phyloP scores from a whole-genome alignment of 345 rosid species.

The Euphorbia lathyris region DNA sequence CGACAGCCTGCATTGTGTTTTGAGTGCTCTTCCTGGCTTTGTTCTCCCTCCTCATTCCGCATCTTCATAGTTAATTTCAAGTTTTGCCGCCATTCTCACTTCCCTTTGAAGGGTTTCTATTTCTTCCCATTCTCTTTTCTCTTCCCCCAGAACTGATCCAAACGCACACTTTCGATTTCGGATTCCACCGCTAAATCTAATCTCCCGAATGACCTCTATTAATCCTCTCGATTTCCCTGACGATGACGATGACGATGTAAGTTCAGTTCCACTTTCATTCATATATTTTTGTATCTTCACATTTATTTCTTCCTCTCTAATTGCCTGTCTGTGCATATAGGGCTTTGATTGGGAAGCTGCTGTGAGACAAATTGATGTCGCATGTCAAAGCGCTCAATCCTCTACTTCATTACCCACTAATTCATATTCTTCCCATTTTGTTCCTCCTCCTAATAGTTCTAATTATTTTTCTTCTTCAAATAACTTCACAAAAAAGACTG shows the following conservation, averaged over 20 bases:
- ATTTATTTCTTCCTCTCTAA: not conserved
- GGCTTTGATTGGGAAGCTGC: slow-evolving; percentile 98
- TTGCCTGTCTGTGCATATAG: slow-evolving; percentile 17
- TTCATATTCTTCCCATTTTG: slow-evolving; percentile 26
- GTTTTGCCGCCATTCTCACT: slow-evolving; percentile 39
- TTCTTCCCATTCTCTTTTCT: not conserved
- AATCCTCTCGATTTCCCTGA: slow-evolving; percentile 33
- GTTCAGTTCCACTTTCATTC: not conserved
- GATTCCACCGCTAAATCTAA: too few relatives aligned
- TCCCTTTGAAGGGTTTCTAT: not conserved
- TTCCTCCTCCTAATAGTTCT: slow-evolving; percentile 5
- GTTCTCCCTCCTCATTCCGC: too few relatives aligned
- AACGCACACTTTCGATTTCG: too few relatives aligned
- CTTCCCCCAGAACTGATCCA: too few relatives aligned
- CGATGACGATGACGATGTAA: slow-evolving; percentile 59
- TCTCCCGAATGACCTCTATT: slow-evolving; percentile 31
- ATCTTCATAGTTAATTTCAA: slow-evolving; percentile 2
- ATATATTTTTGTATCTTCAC: not conserved
- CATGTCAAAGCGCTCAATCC: slow-evolving; percentile 39
- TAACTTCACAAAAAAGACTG: slow-evolving; percentile 21
- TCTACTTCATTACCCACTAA: slow-evolving; percentile 24
- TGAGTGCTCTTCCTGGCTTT: too few relatives aligned
- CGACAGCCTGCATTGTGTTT: not conserved
- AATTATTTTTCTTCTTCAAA: slow-evolving; percentile 20
- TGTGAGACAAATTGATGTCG: slow-evolving; percentile 72